phyloP scores from a whole-genome alignment of 2,329 filamentous ascomycete species.

The Trichoderma sp. region DNA sequence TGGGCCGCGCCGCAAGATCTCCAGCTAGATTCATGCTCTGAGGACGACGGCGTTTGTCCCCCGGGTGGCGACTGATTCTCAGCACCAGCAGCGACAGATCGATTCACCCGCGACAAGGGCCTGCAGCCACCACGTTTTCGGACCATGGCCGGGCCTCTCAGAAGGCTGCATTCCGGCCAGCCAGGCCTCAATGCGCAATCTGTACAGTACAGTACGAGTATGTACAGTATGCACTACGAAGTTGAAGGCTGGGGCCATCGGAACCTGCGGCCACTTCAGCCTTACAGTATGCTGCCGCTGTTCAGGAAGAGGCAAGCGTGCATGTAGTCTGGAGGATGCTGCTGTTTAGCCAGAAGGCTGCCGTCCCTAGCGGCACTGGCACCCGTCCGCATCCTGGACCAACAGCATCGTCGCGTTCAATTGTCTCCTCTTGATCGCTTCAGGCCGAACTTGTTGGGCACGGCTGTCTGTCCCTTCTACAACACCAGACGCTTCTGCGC shows the following conservation, averaged over 20 bases:
- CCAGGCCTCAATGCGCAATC: neutral
- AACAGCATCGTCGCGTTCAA: neutral
- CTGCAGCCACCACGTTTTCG: constrained; percentile 24
- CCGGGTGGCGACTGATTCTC: neutral
- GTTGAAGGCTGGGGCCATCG: neutral
- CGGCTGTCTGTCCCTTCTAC: neutral
- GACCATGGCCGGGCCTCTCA: constrained; percentile 21
- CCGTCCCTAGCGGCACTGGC: constrained; percentile 12
- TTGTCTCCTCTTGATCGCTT: neutral
- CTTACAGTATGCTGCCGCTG: constrained; percentile 2
- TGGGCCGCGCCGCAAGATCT: neutral
- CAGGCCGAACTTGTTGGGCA: neutral
- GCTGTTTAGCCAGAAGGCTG: constrained; percentile 17
- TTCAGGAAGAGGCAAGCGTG: constrained; percentile 1
- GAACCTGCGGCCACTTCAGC: constrained; percentile 2
- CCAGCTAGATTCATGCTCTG: neutral
- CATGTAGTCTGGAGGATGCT: neutral
- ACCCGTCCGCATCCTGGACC: neutral
- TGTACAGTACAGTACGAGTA: neutral
- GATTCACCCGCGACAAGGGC: constrained; percentile 8
- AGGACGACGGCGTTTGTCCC: neutral
- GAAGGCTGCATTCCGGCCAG: constrained; percentile 11
- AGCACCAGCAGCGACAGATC: constrained; percentile 7
- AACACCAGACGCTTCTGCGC: neutral
- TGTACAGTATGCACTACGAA: neutral